These are phyloP conservation scores for Leccinum variicolor DNA, from an alignment of 768 basidiomycete species.

Conservation along the genomic window DNA sequence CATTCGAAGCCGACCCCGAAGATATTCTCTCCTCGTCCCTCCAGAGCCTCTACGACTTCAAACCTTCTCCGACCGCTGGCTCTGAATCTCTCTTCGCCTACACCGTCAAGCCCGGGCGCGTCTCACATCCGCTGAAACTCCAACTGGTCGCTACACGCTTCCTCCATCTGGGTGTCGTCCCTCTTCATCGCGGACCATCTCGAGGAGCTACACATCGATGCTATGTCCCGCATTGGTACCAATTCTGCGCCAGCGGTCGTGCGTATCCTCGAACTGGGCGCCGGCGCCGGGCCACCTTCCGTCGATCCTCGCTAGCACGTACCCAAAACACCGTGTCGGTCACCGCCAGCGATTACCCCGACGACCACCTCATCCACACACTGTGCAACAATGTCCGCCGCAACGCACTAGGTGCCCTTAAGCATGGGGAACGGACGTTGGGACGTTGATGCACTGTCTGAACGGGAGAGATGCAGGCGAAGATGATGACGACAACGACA, in stretches of 20 bases:
- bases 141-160: conserved; percentile 77
- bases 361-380: conserved; percentile 54
- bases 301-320: conserved; percentile 60
- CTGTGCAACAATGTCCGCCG: conserved; percentile 52
- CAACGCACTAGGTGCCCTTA: conserved; percentile 50
- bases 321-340: conserved; percentile 36
- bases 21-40: conserved; percentile 69
- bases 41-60: conserved; percentile 56
- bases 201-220: conserved; percentile 40
- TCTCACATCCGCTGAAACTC: conserved; percentile 21
- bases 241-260: conserved; percentile 13
- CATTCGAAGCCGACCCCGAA: conserved; percentile 42
- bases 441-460: conserved; percentile 10
- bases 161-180: conserved; percentile 72
- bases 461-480: neutral
- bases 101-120: conserved; percentile 18
- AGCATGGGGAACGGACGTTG: conserved; percentile 59
- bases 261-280: conserved; percentile 67
- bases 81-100: conserved; percentile 54
- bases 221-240: conserved; percentile 14
- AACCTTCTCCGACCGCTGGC: conserved; percentile 51
- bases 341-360: conserved; percentile 69
- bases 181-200: conserved; percentile 66
- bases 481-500: neutral
- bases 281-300: conserved; percentile 65